Base-by-base conservation (phyloP, 192 early-diverging fungal species). In the Mortierella hygrophila region DNA sequence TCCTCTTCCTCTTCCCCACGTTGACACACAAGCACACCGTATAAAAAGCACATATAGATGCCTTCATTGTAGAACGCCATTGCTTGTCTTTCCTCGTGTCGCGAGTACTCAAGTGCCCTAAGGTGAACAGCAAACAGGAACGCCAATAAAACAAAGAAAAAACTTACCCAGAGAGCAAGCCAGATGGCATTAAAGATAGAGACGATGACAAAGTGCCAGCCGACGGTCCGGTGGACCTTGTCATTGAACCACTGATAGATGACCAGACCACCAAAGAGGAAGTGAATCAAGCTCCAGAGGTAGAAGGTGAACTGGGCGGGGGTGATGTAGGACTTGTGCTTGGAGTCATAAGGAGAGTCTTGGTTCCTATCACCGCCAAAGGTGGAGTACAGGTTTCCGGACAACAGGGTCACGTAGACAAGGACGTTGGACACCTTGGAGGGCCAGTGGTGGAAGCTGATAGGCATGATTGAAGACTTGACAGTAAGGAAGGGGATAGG, bases 171-270 rank as follows among this genome's bases (percentile, higher is more conserved):
- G 37, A 93, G 86, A 81, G 84, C 86, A 41, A 93, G 81, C 94
- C 93, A 94, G 75, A 92, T 80, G 54, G 91, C 78, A 46, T 92
- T 93, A 29, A 93, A 77, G 68, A 95, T 41, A 13, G 89, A 89
- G 42, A 93, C 89, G 32, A 91, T 72, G 70, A 93, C 91, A 89
- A 94, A 95, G 82, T 92, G 92, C 90, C 91, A 91, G 68, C 91
- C 90, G 72, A 93, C 89, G 74, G 88, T 93, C 37, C 93, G 84
- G 72, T 91, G 87, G 77, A 93, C 91, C 65, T 76, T 89, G 35
- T 94, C 94, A 47, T 85, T 79, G 82, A 93, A 92, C 85, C 87
- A 93, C 87, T 95, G 94, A 87, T 92, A 95, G 72, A 93, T 72
- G 57, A 91, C 42, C 70, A 93, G 90, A 63, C 94, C 94, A 79